Conservation (phyloP, 306 rosid genomes). For the Sophora flavescens region DNA sequence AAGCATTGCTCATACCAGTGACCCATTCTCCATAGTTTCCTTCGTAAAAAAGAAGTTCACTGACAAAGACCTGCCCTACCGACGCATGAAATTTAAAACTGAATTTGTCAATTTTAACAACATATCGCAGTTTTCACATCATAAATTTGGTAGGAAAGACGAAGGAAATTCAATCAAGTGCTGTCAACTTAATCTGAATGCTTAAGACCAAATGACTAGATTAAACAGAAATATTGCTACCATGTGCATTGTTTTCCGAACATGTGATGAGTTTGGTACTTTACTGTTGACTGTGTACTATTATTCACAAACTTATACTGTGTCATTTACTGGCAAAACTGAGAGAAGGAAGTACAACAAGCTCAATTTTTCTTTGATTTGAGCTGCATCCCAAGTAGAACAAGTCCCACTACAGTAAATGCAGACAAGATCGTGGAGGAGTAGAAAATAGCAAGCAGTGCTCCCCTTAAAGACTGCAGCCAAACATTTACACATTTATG, state of each 20-base stretch:
- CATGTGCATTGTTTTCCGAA: conserved; percentile 32
- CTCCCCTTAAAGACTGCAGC: conserved; percentile 80
- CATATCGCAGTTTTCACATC: no score
- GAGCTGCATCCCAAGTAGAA: conserved; percentile 80
- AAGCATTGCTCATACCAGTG: no score
- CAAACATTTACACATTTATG: conserved; percentile 31
- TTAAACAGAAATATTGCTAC: conserved; percentile 30
- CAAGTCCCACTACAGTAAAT: conserved; percentile 67
- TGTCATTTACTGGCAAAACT: conserved; percentile 45
- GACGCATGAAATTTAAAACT: no score
- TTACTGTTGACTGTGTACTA: conserved; percentile 11
- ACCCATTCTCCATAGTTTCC: no score
- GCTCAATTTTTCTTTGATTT: conserved; percentile 67
- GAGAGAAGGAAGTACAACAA: conserved; percentile 19
- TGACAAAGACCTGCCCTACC: no score
- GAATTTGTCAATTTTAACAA: no score
- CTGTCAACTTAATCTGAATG: no score
- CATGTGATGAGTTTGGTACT: conserved; percentile 28
- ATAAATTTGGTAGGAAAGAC: no score
- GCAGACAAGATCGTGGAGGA: conserved; percentile 72
- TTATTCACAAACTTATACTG: conserved; percentile 28
- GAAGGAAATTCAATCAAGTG: no score
- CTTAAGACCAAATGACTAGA: background rate
- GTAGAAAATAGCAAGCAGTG: conserved; percentile 78
- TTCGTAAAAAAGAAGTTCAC: no score